Base-by-base conservation (phyloP, 2,329 filamentous ascomycete species). In the Aspergillus unguis region DNA sequence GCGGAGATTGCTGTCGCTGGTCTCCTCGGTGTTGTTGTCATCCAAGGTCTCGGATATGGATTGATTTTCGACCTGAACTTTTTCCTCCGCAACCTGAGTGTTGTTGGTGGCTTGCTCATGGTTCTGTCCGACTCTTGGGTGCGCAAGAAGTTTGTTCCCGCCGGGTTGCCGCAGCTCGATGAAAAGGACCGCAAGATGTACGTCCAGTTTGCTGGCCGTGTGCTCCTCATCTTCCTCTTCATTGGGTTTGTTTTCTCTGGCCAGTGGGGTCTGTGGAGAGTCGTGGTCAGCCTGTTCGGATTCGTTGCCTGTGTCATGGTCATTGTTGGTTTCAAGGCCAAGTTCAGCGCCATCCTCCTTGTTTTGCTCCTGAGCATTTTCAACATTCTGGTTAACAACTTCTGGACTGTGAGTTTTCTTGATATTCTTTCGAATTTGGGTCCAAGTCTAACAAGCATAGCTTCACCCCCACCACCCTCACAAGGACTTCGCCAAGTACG, bases 101-200 rank as follows among this genome's bases (percentile, higher is more conserved):
- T 99, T 66, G 92, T 97, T 79, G 94, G 94, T 64, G 94, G 94
- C 55, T 83, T 99, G 41, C 82, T 99, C 65, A 97, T 99, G 94
- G 94, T 99, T 23, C 82, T 99, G 44, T 96, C 92, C 37, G 94
- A 99, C 77, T 95, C 90, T 53, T 97, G 92, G 91, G 91, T 96
- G 59, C 88, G 92, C 76, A 97, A 97, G 85, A 89, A 86, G 72
- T 95, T 96, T 78, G 92, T 92, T 3, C 96, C 96, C 58, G 94
- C 94, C 44, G 94, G 94, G 44, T 82, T 99, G 48, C 94, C 94
- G 44, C 85, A 90, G 73, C 83, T 99, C 48, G 94, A 97, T 71
- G 94, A 99, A 81, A 97, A 97, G 85, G 94, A 99, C 74, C 89
- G 92, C 77, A 99, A 97, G 83, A 97, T 97, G 92, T 99, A 99